Base-by-base conservation (phyloP, 2,329 filamentous ascomycete species). In the Botrytis pseudocinerea region DNA sequence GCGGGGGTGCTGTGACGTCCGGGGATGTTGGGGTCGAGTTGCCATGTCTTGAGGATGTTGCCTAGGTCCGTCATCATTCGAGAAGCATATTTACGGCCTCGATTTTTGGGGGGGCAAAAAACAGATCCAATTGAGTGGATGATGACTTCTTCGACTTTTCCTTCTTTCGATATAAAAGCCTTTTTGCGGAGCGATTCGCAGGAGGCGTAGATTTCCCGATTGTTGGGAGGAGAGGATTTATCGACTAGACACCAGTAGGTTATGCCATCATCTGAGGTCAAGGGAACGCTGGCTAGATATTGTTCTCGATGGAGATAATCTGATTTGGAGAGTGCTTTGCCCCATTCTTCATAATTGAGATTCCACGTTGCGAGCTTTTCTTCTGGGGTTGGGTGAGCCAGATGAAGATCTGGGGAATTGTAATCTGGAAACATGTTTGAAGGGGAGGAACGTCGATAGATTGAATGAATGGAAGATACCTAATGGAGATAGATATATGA, bases 61-160 rank as follows among this genome's bases (percentile, higher is more conserved):
- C 87, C 89, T 51, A 96, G 80, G 77, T 95, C 90, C 60, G 82
- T 81, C 81, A 95, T 87, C 91, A 96, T 95, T 72, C 91, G 86
- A 73, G 87, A 88, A 0, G 93, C 94, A 82, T 97, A 97, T 32
- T 93, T 92, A 76, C 86, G 87, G 6, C 92, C 90, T 73, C 93
- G 84, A 80, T 89, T 89, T 78, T 89, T 85, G 0, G 88, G 86
- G 59, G 89, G 87, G 6, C 91, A 94, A 81, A 91, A 96, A n/a
- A 97, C 94, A 74, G 91, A 93, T 22, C 90, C 93, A 73, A 97
- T 87, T 8, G 92, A 94, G 82, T 97, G 91, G 25, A 89, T 88
- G 16, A 89, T 83, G 2, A 87, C 88, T 63, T 93, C 89, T 72
- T 84, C 81, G 25, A 86, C 82, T 62, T 79, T 77, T 54, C 77